Conservation (phyloP, 2,329 filamentous ascomycete species). For the Macrophomina tecta region DNA sequence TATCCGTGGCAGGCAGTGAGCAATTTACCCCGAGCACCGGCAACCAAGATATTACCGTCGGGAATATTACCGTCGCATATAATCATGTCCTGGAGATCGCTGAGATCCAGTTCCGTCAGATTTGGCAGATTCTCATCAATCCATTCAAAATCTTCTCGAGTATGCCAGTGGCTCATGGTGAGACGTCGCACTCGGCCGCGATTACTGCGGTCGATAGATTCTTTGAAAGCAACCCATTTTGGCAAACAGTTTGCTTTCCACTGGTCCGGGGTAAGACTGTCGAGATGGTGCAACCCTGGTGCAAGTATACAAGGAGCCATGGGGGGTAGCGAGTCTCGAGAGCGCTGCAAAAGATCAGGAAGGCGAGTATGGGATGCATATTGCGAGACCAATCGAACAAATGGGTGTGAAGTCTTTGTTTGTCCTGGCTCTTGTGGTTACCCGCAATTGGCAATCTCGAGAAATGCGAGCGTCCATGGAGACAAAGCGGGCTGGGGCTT, state of each 20-base stretch:
- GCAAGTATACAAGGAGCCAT: neutral
- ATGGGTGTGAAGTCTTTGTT: conserved; percentile 10
- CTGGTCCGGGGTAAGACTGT: neutral
- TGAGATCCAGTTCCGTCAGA: conserved; percentile 41
- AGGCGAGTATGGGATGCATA: neutral
- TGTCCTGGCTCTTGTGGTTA: conserved; percentile 3
- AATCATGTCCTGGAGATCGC: conserved; percentile 44
- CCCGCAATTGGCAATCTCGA: neutral
- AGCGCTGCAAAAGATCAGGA: neutral
- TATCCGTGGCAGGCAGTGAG: neutral
- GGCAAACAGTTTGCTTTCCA: conserved; percentile 9
- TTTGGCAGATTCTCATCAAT: conserved; percentile 44
- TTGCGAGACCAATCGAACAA: conserved; percentile 2
- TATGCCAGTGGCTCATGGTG: conserved; percentile 44
- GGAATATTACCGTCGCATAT: conserved; percentile 39
- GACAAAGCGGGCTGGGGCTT: conserved; percentile 5
- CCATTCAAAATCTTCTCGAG: conserved; percentile 45
- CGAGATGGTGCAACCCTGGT: conserved; percentile 13
- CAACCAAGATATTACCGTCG: neutral
- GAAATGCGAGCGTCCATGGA: conserved; percentile 6
- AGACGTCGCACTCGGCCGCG: conserved; percentile 42
- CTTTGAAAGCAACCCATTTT: conserved; percentile 41
- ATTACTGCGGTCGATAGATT: conserved; percentile 42
- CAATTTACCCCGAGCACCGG: neutral
- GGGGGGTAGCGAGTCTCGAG: neutral